phyloP scores from a whole-genome alignment of 2,329 filamentous ascomycete species.

The Cladosporium colombiae region DNA sequence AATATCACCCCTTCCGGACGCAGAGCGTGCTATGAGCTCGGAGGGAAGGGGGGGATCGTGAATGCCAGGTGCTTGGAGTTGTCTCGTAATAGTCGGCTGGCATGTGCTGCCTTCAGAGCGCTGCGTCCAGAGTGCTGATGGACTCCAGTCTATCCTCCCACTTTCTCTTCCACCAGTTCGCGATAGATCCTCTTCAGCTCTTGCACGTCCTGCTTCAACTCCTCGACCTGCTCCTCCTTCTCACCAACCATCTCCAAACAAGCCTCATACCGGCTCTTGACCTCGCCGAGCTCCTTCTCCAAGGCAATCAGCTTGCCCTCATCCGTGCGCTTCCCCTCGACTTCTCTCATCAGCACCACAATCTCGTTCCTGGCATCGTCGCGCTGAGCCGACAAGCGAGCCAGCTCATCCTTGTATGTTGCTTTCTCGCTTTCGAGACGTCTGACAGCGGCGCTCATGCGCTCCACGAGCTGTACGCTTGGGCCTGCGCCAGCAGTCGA shows the following conservation, averaged over 20 bases:
- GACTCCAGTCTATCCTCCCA: slow-evolving; percentile 22
- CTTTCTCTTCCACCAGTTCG: slow-evolving; percentile 71
- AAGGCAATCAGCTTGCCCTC: slow-evolving; percentile 63
- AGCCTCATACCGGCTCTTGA: slow-evolving; percentile 81
- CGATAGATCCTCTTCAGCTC: slow-evolving; percentile 97
- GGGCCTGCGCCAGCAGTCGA: slow-evolving; percentile 89
- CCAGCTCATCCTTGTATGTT: slow-evolving; percentile 81
- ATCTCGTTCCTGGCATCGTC: slow-evolving; percentile 92
- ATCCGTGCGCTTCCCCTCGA: slow-evolving; percentile 67
- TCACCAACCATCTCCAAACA: slow-evolving; percentile 93
- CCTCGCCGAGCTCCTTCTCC: slow-evolving; percentile 65
- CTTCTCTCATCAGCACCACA: slow-evolving; percentile 83
- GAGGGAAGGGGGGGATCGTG: neutral
- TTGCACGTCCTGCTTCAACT: slow-evolving; percentile 81
- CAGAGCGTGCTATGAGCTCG: neutral
- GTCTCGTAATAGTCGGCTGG: neutral
- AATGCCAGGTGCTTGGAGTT: neutral
- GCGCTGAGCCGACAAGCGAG: slow-evolving; percentile 76
- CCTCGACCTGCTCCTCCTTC: slow-evolving; percentile 93
- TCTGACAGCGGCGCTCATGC: slow-evolving; percentile 91
- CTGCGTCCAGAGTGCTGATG: neutral
- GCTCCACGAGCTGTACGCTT: slow-evolving; percentile 90
- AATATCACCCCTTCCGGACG: neutral
- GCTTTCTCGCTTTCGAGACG: slow-evolving; percentile 91
- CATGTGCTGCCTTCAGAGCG: neutral